A percentile compares a stretch with the other conserved stretches of the same genome.
Conservation (phyloP, 441 rosid genomes). For the Croton setiger region DNA sequence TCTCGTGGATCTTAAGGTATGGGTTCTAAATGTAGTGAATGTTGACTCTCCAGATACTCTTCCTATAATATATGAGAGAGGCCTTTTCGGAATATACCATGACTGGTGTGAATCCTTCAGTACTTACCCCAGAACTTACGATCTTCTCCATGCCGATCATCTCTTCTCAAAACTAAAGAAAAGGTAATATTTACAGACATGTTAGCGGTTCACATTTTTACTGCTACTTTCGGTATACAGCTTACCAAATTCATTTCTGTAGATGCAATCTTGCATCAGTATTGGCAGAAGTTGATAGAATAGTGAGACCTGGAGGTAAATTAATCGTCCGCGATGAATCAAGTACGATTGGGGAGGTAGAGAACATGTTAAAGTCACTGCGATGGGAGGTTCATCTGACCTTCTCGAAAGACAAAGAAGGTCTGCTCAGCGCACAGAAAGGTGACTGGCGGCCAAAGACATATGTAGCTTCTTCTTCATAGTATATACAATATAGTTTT, state of each 20-base stretch:
- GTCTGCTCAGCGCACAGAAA: constrained; percentile 80
- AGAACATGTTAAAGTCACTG: constrained; percentile 70
- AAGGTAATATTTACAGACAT: constrained; percentile 33
- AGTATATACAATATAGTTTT: neutral
- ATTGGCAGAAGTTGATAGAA: constrained; percentile 87
- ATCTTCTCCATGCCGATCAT: constrained; percentile 92
- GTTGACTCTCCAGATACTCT: constrained; percentile 82
- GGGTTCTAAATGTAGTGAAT: constrained; percentile 87
- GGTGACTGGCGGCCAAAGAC: constrained; percentile 76
- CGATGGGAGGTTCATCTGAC: constrained; percentile 82
- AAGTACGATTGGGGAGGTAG: constrained; percentile 54
- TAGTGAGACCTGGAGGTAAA: constrained; percentile 88
- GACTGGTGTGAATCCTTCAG: constrained; percentile 97
- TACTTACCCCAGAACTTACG: constrained; percentile 85
- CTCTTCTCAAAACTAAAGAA: constrained; percentile 78
- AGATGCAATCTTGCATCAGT: constrained; percentile 84
- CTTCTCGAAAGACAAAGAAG: constrained; percentile 73
- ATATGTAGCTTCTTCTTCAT: constrained; percentile 35
- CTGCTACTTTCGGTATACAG: neutral
- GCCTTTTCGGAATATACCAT: constrained; percentile 86
- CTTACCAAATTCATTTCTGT: constrained; percentile 8
- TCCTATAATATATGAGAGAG: constrained; percentile 88
- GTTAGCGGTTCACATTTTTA: neutral
- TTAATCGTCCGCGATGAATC: constrained; percentile 70
- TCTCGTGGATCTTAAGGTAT: constrained; percentile 59